These are phyloP conservation scores for Garcia nutans DNA, from an alignment of 345 rosid species.

Conservation along the genomic window DNA sequence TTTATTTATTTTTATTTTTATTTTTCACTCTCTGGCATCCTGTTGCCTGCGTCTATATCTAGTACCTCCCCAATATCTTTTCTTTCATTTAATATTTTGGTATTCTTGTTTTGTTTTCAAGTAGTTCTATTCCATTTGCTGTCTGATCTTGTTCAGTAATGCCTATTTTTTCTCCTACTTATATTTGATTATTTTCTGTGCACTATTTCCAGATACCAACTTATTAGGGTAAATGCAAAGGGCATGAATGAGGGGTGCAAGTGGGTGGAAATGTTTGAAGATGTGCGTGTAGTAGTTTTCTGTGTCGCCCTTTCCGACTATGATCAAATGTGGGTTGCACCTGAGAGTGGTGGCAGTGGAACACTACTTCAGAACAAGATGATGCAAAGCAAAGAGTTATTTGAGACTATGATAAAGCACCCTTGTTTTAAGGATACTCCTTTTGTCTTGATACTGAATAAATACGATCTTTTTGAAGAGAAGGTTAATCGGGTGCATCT, in stretches of 20 bases:
- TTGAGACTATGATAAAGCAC: conserved; percentile 72
- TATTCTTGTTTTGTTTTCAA: too few relatives aligned
- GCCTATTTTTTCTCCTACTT: not conserved
- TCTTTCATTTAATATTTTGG: too few relatives aligned
- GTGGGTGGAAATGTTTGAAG: conserved; percentile 99
- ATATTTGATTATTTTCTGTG: not conserved
- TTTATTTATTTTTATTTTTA: not conserved
- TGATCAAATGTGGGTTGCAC: conserved; percentile 60
- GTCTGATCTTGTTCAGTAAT: not conserved
- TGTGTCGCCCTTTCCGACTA: conserved; percentile 85
- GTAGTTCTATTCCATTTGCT: not conserved
- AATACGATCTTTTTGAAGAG: conserved; percentile 89
- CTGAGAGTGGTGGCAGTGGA: conserved; percentile 50
- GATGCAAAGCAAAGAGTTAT: conserved; percentile 85
- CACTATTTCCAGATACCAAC: conserved; percentile 66
- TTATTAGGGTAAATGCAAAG: conserved; percentile 84
- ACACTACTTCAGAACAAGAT: conserved; percentile 70
- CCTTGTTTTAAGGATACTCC: conserved; percentile 88
- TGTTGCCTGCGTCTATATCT: too few relatives aligned
- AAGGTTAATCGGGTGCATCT: conserved; percentile 67
- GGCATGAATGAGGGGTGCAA: conserved; percentile 97
- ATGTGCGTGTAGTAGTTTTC: conserved; percentile 76
- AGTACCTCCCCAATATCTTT: too few relatives aligned
- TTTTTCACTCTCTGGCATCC: too few relatives aligned
- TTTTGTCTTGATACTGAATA: conserved; percentile 80